phyloP scores from a whole-genome alignment of 176 grass and related monocot species.

The Chloris gayana region DNA sequence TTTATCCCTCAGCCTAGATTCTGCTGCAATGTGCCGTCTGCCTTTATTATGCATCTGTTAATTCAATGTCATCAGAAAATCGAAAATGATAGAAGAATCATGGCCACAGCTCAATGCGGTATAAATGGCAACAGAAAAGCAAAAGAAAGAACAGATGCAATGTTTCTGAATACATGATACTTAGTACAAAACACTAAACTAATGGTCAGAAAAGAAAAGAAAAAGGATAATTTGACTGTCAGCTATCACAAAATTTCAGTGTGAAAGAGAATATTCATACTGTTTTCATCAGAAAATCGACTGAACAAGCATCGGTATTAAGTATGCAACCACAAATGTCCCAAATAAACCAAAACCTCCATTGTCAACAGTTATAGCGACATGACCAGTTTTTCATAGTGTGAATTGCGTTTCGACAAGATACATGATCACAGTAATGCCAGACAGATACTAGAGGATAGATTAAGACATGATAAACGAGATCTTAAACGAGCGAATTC shows the following conservation, averaged over 20 bases:
- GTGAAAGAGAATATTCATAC: not conserved
- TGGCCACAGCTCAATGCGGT: not conserved
- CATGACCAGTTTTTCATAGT: not conserved
- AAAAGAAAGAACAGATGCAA: not conserved
- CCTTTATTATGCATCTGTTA: constrained; percentile 82
- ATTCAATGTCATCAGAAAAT: constrained; percentile 23
- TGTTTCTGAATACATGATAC: constrained; percentile 1
- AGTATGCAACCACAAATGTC: not conserved
- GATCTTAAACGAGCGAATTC: not conserved
- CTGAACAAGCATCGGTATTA: not conserved
- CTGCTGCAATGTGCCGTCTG: constrained; percentile 66
- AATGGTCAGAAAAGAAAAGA: not conserved
- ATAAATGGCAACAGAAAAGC: constrained; percentile 13
- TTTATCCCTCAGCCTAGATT: constrained; percentile 48
- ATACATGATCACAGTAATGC: not conserved
- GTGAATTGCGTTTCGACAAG: not conserved
- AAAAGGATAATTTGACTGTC: not conserved
- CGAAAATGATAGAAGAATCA: constrained; percentile 15
- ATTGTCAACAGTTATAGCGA: not conserved
- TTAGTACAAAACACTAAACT: not conserved
- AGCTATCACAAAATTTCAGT: not conserved
- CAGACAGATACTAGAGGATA: not conserved
- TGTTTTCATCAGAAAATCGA: not conserved
- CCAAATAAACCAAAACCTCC: not conserved
- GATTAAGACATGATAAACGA: not conserved